A percentile compares a stretch with the other conserved stretches of the same genome.
These are phyloP conservation scores for Atalantia buxifolia DNA, from an alignment of 345 rosid genomes.

Conservation along the genomic window DNA sequence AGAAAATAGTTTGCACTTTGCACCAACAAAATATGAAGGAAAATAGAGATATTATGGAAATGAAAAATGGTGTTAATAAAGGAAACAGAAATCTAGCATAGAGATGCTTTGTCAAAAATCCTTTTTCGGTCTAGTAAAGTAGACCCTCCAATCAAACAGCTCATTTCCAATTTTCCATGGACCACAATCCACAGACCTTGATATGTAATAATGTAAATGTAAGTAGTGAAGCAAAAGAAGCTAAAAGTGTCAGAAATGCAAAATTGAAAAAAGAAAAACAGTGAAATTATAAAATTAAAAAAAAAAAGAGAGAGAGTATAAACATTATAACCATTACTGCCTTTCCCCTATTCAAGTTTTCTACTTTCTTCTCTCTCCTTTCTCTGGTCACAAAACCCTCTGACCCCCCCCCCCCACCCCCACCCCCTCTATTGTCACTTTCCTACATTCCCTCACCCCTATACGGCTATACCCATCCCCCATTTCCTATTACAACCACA, in stretches of 20 bases:
- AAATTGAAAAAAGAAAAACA: not conserved
- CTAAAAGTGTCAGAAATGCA: constrained; percentile 7
- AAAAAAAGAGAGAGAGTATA: not conserved
- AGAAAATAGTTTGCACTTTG: too few species aligned
- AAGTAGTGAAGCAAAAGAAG: not conserved
- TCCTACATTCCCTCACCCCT: not conserved
- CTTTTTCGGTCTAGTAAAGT: not conserved
- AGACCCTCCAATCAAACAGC: not conserved
- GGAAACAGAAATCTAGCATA: not conserved
- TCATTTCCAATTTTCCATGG: not conserved
- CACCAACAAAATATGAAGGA: not conserved
- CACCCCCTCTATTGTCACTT: not conserved
- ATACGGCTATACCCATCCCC: too few species aligned
- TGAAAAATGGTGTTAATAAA: not conserved
- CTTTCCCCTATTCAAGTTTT: too few species aligned
- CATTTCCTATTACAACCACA: not conserved
- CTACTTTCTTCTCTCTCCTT: not conserved
- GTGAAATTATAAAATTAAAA: not conserved
- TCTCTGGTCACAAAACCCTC: not conserved
- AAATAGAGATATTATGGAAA: not conserved
- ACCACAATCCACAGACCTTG: not conserved
- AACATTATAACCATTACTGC: not conserved
- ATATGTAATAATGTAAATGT: not conserved
- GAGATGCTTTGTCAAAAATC: not conserved
- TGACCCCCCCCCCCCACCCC: not conserved